These are phyloP conservation scores for Euphorbia tirucalli DNA, from an alignment of 345 rosid species.

Conservation along the genomic window DNA sequence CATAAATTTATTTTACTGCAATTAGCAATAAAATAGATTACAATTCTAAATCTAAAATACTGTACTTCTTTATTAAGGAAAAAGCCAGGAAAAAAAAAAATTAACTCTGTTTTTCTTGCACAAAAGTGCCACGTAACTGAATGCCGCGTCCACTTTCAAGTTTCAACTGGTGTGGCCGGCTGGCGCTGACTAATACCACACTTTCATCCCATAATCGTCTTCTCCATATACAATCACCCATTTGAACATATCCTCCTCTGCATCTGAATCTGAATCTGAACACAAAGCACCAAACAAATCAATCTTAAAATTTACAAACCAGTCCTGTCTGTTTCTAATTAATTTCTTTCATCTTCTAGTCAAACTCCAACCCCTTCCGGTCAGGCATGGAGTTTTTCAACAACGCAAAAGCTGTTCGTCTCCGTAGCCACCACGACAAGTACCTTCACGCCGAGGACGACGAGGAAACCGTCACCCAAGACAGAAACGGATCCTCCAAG, in stretches of 20 bases:
- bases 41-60: too few relatives aligned
- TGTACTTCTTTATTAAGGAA: too few relatives aligned
- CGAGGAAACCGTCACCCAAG: constrained; percentile 27
- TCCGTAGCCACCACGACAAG: constrained; percentile 37
- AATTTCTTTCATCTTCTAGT: background rate
- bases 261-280: background rate
- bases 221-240: background rate
- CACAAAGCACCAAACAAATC: background rate
- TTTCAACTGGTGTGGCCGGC: background rate
- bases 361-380: constrained; percentile 6
- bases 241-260: too few relatives aligned
- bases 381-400: constrained; percentile 28
- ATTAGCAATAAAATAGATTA: too few relatives aligned
- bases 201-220: background rate
- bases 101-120: too few relatives aligned
- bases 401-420: constrained; percentile 32
- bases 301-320: background rate
- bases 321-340: background rate
- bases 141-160: background rate
- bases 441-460: constrained; percentile 33
- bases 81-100: too few relatives aligned
- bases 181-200: background rate
- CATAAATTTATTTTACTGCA: too few relatives aligned
- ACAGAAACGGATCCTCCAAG: constrained; percentile 33
- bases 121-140: background rate